These are phyloP conservation scores for Ambrosia artemisiifolia DNA, from an alignment of 129 eudicot species.

Conservation along the genomic window DNA sequence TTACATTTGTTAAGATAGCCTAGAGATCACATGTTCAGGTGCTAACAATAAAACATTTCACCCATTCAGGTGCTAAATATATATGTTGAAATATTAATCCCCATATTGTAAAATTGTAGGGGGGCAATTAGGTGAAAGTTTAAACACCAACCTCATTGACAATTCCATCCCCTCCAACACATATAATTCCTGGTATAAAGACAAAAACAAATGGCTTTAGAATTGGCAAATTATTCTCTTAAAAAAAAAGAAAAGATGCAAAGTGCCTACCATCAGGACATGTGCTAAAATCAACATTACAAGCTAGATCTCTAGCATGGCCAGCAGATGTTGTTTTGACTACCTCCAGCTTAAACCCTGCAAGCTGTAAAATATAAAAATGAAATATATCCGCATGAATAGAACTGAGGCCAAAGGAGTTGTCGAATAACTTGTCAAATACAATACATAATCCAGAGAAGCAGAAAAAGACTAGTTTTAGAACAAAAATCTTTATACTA, in stretches of 20 bases:
- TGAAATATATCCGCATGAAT: constrained; percentile 4
- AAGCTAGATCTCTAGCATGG: constrained; percentile 88
- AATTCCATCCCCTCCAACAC: constrained; percentile 99
- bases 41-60: not conserved
- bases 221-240: constrained; percentile 5
- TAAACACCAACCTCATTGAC: constrained; percentile 78
- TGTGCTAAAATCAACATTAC: constrained; percentile 82
- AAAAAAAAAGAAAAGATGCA: constrained; percentile 3
- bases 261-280: constrained; percentile 83
- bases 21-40: not conserved
- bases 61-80: not conserved
- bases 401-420: not conserved
- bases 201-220: constrained; percentile 20
- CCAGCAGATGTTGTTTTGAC: constrained; percentile 97
- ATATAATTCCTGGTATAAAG: constrained; percentile 72
- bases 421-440: not conserved
- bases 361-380: constrained; percentile 57
- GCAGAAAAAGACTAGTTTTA: not conserved
- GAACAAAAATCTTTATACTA: not conserved
- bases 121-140: constrained; percentile 2
- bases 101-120: not conserved
- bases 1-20: not conserved
- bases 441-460: constrained; percentile 2
- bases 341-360: constrained; percentile 90
- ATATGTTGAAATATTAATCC: not conserved